Percentiles rank a stretch among this genome's conserved stretches.
These are phyloP conservation scores for Lathyrus sativus DNA, from an alignment of 306 rosid genomes.

Conservation along the genomic window DNA sequence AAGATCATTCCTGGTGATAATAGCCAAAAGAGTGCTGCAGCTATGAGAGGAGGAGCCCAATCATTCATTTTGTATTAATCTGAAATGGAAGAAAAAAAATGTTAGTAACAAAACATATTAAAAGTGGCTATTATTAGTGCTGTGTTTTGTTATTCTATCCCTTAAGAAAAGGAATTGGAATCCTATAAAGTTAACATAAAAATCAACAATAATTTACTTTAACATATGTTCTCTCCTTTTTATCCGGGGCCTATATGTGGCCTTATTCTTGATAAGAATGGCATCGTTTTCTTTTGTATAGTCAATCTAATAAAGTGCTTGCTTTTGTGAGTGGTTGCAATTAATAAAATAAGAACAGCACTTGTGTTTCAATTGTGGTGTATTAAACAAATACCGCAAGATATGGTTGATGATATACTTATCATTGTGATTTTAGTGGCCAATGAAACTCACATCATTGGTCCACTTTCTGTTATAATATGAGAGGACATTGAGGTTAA, in stretches of 20 bases:
- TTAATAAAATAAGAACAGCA: not conserved
- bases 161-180: slow-evolving; percentile 46
- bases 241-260: slow-evolving; percentile 30
- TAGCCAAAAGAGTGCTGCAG: slow-evolving; percentile 74
- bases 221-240: slow-evolving; percentile 28
- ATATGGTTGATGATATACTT: slow-evolving; percentile 21
- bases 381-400: slow-evolving; percentile 12
- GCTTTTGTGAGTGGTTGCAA: slow-evolving; percentile 22
- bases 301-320: slow-evolving; percentile 32
- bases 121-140: slow-evolving; percentile 3
- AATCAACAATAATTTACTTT: slow-evolving; percentile 44
- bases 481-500: not conserved
- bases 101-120: not conserved
- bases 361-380: slow-evolving; percentile 12
- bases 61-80: slow-evolving; percentile 51
- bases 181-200: slow-evolving; percentile 49
- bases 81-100: slow-evolving; percentile 7
- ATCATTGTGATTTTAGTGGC: slow-evolving; percentile 34
- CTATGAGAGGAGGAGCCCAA: slow-evolving; percentile 86
- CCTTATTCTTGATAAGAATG: slow-evolving; percentile 47
- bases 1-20: slow-evolving; percentile 79
- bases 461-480: not conserved
- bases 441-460: slow-evolving; percentile 7
- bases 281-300: slow-evolving; percentile 50
- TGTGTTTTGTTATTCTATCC: slow-evolving; percentile 2